Conservation (phyloP, 768 basidiomycete genomes). For the Suillus tomentosus region DNA sequence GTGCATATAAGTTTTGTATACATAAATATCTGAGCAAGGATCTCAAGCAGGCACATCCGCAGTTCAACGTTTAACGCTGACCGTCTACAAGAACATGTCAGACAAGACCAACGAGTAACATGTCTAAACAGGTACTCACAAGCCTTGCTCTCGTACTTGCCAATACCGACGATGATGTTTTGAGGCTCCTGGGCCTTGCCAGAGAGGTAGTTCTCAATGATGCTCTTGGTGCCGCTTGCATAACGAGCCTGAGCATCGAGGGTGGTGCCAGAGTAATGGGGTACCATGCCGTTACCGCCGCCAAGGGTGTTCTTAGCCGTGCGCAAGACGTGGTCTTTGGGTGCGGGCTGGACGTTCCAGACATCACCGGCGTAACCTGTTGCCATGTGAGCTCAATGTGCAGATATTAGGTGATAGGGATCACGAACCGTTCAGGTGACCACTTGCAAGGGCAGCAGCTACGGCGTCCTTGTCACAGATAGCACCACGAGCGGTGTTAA, state of each 20-base stretch:
- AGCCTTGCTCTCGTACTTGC: conserved; percentile 52
- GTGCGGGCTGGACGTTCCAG: conserved; percentile 88
- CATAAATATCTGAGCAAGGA: not conserved
- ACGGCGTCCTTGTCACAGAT: conserved; percentile 87
- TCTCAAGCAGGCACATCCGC: not conserved
- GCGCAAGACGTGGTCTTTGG: conserved; percentile 85
- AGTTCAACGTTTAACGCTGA: conserved; percentile 13
- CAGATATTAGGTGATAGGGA: not conserved
- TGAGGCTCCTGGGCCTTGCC: conserved; percentile 69
- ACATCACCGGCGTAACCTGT: conserved; percentile 57
- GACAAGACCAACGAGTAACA: not conserved
- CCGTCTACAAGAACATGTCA: conserved; percentile 13
- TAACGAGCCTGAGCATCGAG: conserved; percentile 90
- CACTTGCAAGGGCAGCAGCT: conserved; percentile 71
- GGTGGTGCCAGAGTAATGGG: conserved; percentile 87
- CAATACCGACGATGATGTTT: conserved; percentile 80
- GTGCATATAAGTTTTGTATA: not conserved
- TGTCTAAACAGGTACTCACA: conserved; percentile 32
- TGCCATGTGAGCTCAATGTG: not conserved
- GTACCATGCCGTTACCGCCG: conserved; percentile 89
- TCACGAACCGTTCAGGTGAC: conserved; percentile 61
- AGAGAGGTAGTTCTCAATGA: conserved; percentile 70
- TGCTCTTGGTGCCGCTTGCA: conserved; percentile 67
- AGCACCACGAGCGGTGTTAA: conserved; percentile 93
- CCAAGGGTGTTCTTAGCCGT: conserved; percentile 78